Conservation (phyloP, 257 asterid species). For the Solanum boliviense region DNA sequence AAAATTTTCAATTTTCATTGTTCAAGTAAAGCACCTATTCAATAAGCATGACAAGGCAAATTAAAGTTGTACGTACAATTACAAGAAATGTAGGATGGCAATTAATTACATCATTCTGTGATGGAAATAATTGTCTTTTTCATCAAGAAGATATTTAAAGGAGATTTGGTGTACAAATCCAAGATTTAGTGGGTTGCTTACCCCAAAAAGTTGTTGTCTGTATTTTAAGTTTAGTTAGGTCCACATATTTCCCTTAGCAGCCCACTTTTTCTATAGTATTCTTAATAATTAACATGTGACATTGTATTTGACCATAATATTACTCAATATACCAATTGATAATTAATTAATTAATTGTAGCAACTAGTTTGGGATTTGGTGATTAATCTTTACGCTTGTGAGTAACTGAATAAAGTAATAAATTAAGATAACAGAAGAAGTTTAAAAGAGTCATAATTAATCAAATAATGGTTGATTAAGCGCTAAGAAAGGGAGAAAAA, state of each 20-base stretch:
- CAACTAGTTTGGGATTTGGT: not conserved
- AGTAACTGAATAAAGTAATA: not conserved
- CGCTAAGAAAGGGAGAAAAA: not conserved
- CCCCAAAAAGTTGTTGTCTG: conserved; percentile 1
- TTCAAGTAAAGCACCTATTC: not conserved
- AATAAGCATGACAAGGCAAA: not conserved
- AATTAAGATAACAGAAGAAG: not conserved
- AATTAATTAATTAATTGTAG: not conserved
- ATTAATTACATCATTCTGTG: not conserved
- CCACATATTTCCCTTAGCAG: not conserved
- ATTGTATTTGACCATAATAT: not conserved
- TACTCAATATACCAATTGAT: not conserved
- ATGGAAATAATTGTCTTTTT: not conserved
- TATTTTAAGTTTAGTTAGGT: not conserved
- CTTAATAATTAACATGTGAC: conserved; percentile 6
- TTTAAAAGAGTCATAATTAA: conserved; percentile 1
- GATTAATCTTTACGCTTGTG: not conserved
- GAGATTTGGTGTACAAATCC: conserved; percentile 10
- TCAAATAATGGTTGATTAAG: not conserved
- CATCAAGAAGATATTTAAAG: not conserved
- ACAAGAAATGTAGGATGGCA: not conserved
- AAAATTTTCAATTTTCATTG: rapidly evolving
- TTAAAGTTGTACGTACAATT: not conserved
- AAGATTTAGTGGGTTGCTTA: conserved; percentile 13
- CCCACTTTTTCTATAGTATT: not conserved